Conservation (phyloP, 371 early-diverging fungal species). For the Rhizopus sp. region DNA sequence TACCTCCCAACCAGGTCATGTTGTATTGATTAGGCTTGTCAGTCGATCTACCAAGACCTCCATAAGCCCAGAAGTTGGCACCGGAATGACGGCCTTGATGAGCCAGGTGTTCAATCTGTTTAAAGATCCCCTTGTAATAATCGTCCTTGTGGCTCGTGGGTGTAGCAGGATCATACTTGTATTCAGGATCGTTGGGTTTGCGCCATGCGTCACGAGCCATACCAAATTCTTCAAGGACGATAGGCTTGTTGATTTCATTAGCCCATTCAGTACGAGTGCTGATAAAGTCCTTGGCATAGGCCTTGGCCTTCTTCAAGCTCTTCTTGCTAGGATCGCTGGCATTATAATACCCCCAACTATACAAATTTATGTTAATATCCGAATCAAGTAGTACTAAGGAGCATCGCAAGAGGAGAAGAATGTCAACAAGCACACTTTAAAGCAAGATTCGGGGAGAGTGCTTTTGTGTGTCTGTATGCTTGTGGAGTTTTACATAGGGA, state of each 20-base stretch:
- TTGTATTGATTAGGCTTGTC: constrained; percentile 35
- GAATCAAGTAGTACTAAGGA: neutral
- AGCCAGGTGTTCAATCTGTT: constrained; percentile 31
- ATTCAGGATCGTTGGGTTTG: constrained; percentile 22
- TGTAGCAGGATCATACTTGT: constrained; percentile 47
- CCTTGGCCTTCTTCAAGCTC: constrained; percentile 22
- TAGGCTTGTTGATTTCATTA: constrained; percentile 42
- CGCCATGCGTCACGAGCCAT: constrained; percentile 55
- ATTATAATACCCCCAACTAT: constrained; percentile 54
- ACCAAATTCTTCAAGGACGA: constrained; percentile 62
- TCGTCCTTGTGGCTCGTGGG: constrained; percentile 48
- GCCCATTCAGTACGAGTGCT: constrained; percentile 44
- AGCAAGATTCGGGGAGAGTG: neutral
- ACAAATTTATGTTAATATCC: neutral
- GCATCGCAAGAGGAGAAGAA: neutral
- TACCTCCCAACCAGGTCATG: constrained; percentile 47
- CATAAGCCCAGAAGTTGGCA: constrained; percentile 49
- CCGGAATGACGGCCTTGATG: constrained; percentile 27
- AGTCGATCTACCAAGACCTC: constrained; percentile 42
- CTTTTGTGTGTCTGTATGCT: neutral
- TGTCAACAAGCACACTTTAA: too few species aligned
- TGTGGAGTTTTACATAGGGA: neutral
- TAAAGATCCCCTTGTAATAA: constrained; percentile 46
- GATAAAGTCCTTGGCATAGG: constrained; percentile 35
- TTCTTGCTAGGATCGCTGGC: constrained; percentile 26